These are phyloP conservation scores for Leishmania arabica DNA, from an alignment of 208 protist species.

Conservation along the genomic window DNA sequence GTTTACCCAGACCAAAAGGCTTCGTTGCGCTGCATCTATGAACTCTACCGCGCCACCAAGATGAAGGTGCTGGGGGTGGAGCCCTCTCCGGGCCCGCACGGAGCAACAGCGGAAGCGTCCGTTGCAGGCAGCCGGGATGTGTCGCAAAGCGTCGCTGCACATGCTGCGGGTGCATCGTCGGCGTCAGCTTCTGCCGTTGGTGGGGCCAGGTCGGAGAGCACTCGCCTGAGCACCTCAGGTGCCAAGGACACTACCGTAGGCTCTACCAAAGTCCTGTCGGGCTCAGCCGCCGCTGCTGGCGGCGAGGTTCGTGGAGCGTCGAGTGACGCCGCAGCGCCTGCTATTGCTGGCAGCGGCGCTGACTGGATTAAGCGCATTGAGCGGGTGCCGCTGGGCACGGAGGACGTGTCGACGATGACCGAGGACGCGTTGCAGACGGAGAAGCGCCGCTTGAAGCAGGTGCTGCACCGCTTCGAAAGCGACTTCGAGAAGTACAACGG, in stretches of 20 bases:
- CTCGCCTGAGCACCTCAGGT: conserved; percentile 6
- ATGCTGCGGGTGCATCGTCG: conserved; percentile 10
- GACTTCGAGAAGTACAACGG: conserved; percentile 71
- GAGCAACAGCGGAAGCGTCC: conserved; percentile 16
- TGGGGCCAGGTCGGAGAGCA: conserved; percentile 13
- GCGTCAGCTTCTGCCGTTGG: conserved; percentile 3
- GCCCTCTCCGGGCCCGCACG: conserved; percentile 14
- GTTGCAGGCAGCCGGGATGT: conserved; percentile 10
- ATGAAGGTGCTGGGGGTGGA: conserved; percentile 52
- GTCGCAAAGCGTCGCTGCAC: conserved; percentile 22
- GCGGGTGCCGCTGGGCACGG: conserved; percentile 46
- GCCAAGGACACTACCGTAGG: conserved; percentile 11
- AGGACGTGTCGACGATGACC: conserved; percentile 50
- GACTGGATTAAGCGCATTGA: conserved; percentile 33
- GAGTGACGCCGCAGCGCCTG: neutral
- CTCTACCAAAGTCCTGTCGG: neutral
- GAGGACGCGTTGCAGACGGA: conserved; percentile 59
- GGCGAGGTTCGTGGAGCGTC: neutral
- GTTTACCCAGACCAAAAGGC: conserved; percentile 75
- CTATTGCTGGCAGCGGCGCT: neutral
- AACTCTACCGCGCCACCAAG: conserved; percentile 82
- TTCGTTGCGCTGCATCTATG: conserved; percentile 77
- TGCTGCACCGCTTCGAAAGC: conserved; percentile 82
- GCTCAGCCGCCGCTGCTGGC: neutral
- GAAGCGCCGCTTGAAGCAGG: conserved; percentile 77